Evolutionary conservation across 768 basidiomycete genomes (phyloP), one percentile per base, ranked within the genome.

Genomic region (Kwoniella sp.): DNA sequence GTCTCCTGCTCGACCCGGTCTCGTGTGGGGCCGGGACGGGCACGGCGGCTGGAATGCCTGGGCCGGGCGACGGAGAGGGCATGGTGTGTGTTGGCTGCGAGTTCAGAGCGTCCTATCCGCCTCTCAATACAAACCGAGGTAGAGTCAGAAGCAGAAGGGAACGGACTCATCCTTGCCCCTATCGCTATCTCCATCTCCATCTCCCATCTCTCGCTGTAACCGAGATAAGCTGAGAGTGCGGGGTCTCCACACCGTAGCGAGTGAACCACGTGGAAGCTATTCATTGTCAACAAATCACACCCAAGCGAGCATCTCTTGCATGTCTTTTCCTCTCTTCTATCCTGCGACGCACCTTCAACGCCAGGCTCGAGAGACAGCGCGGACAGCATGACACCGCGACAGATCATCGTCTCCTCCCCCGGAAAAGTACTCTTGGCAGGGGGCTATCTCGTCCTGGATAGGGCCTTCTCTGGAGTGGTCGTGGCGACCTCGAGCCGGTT

Each of bases 381-480:
- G n/a, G n/a, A n/a, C n/a, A n/a, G n/a, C n/a, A n/a, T n/a, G 28
- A 31, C 23, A 19, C 38, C 41, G 15, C 38, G 28, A 9, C 34
- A 31, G 12, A 63, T 87, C 26, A 80, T 86, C 45, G 82, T 95
- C 56, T 96, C 92, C 28, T 82, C 91, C 1, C 88, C 93, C 9
- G 93, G 93, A 57, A 99, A 99, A 75, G 92, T 95, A 44, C 81
- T 99, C 49, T 74, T 95, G 48, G 89, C 92, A 9, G 95, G 95
- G 2, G 95, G 95, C 1, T 99, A 98, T 77, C 87, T 99, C 59
- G 89, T 99, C 25, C 85, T 98, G 56, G 91, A 98, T 74, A 84
- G 82, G 17, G 76, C 79, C 5, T 89, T 88, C 70, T 83, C 86
- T 26, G 95, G 93, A 43, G 76, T 88, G 53, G 91, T 92, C 38